phyloP scores from a whole-genome alignment of 192 early-diverging fungal genomes.

The Entomortierella chlamydospora region DNA sequence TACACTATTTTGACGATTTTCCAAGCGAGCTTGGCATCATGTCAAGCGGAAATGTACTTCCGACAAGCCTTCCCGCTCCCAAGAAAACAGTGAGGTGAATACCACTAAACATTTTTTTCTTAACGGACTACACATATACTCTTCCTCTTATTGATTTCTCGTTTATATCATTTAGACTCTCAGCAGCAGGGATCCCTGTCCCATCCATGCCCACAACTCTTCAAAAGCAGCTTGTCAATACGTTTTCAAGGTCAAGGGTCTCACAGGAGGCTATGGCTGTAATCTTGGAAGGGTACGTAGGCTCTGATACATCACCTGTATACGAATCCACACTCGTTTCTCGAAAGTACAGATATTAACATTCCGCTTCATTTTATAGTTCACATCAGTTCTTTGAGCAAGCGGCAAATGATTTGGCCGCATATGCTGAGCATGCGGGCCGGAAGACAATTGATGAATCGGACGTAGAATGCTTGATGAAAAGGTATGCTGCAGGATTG shows the following conservation, averaged over 20 bases:
- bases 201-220: slow-evolving; percentile 46
- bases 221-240: slow-evolving; percentile 43
- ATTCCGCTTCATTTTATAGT: too few species aligned
- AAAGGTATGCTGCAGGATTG: slow-evolving; percentile 22
- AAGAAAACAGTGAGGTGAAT: slow-evolving; percentile 24
- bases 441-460: slow-evolving; percentile 50
- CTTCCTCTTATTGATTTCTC: neutral
- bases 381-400: slow-evolving; percentile 56
- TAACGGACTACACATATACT: too few species aligned
- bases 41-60: slow-evolving; percentile 40
- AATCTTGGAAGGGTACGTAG: slow-evolving; percentile 54
- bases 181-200: slow-evolving; percentile 35
- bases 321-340: too few species aligned
- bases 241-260: slow-evolving; percentile 45
- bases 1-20: slow-evolving; percentile 47
- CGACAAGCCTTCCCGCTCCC: slow-evolving; percentile 4
- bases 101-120: neutral
- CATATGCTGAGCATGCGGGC: slow-evolving; percentile 55
- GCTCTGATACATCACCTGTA: neutral
- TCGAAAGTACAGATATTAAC: too few species aligned
- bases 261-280: slow-evolving; percentile 54
- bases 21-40: slow-evolving; percentile 50
- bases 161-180: slow-evolving; percentile 14
- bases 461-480: slow-evolving; percentile 54
- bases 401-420: slow-evolving; percentile 46